These are phyloP conservation scores for Ogataea paradorogensis DNA, from an alignment of 805 yeast species.

Conservation along the genomic window DNA sequence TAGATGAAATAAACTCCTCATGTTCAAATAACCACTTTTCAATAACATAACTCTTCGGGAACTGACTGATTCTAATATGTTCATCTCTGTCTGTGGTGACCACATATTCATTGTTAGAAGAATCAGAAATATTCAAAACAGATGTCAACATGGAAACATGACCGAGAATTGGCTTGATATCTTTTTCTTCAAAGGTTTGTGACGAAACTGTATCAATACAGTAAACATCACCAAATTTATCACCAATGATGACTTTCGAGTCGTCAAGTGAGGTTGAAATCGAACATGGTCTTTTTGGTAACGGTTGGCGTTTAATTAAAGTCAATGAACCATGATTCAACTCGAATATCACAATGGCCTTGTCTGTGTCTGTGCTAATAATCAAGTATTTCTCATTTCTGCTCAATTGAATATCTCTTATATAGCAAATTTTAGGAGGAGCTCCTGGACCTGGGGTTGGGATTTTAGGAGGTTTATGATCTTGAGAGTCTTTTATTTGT, in stretches of 20 bases:
- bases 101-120: slow-evolving; percentile 47
- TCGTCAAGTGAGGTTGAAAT: slow-evolving; percentile 56
- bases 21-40: slow-evolving; percentile 88
- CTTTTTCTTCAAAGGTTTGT: slow-evolving; percentile 37
- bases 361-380: slow-evolving; percentile 79
- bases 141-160: slow-evolving; percentile 97
- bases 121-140: slow-evolving; percentile 44
- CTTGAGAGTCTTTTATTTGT: slow-evolving; percentile 21
- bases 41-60: slow-evolving; percentile 74
- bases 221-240: slow-evolving; percentile 96
- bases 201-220: slow-evolving; percentile 43
- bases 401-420: slow-evolving; percentile 59
- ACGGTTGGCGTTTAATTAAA: slow-evolving; percentile 64
- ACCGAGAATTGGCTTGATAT: slow-evolving; percentile 74
- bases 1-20: slow-evolving; percentile 69
- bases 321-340: slow-evolving; percentile 27
- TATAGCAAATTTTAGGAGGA: slow-evolving; percentile 62
- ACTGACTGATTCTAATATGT: slow-evolving; percentile 81
- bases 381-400: slow-evolving; percentile 54
- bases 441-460: slow-evolving; percentile 70
- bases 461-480: slow-evolving; percentile 44
- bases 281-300: slow-evolving; percentile 93
- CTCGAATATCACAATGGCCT: slow-evolving; percentile 66
- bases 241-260: slow-evolving; percentile 65
- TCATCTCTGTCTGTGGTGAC: slow-evolving; percentile 94